phyloP scores from a whole-genome alignment of 805 yeast species.

The Wickerhamiella parazyma region DNA sequence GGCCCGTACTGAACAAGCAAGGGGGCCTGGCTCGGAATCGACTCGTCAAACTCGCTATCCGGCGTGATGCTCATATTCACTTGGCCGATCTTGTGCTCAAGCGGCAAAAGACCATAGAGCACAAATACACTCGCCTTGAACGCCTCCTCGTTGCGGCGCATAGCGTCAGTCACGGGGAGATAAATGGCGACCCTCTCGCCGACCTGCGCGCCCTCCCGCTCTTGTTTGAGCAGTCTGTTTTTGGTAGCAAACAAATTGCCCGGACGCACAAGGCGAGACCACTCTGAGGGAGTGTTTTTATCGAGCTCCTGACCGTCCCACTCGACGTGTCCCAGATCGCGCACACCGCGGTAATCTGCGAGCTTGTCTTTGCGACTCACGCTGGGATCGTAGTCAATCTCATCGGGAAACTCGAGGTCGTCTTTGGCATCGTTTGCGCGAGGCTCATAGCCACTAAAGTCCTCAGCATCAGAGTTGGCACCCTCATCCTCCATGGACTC shows the following conservation, averaged over 20 bases:
- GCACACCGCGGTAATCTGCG: constrained; percentile 72
- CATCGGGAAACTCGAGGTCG: constrained; percentile 91
- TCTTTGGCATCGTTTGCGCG: constrained; percentile 65
- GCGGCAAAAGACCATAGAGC: constrained; percentile 60
- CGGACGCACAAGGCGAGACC: constrained; percentile 62
- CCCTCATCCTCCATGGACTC: constrained; percentile 21
- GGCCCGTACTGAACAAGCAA: constrained; percentile 87
- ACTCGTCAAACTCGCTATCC: constrained; percentile 81
- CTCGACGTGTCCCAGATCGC: constrained; percentile 59
- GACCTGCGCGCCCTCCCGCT: constrained; percentile 29
- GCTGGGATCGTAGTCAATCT: constrained; percentile 66
- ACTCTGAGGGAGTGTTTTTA: constrained; percentile 58
- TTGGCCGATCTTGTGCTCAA: constrained; percentile 77
- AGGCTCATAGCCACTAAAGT: constrained; percentile 38
- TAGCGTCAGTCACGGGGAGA: constrained; percentile 24
- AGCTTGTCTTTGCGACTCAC: constrained; percentile 67
- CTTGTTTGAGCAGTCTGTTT: constrained; percentile 51
- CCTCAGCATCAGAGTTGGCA: constrained; percentile 2
- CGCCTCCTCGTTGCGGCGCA: constrained; percentile 1
- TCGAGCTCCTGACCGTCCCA: constrained; percentile 87
- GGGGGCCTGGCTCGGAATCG: constrained; percentile 70
- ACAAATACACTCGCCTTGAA: constrained; percentile 20
- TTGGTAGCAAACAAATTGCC: constrained; percentile 65
- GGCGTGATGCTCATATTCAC: constrained; percentile 70
- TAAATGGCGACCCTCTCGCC: constrained; percentile 54